Base-by-base conservation (phyloP, 495 filamentous ascomycete species). In the Xylaria cubensis region DNA sequence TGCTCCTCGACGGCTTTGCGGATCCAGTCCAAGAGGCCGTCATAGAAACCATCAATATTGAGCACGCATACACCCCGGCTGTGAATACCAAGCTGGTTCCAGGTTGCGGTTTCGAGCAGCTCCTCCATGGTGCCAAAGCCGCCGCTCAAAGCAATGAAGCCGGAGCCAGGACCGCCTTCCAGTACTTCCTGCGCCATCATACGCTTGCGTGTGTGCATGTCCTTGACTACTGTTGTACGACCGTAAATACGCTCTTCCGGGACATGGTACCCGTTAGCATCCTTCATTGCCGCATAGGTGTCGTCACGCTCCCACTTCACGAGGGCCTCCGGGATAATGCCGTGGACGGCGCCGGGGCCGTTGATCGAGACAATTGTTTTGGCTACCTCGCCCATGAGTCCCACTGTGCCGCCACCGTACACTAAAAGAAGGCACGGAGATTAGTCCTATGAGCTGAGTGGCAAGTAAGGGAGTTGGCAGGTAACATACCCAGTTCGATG, bases 71-170 rank as follows among this genome's bases (percentile, higher is more conserved):
- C 88, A 0, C 92, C 93, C 71, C 88, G 87, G 69, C 86, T 87
- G 80, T 99, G 96, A 72, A 99, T 99, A 0, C 97, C 96, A 69
- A 99, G 81, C 82, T 98, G 96, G 81, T 98, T 98, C 96, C 96
- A 99, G 15, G 96, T 98, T 41, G 91, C 92, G 68, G 97, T 92
- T 87, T 99, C 96, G 84, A 98, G 95, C 67, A 98, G 84, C 85
- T 99, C 96, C 83, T 99, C 96, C 78, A 98, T 86, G 8, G 97
- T 98, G 13, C 96, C 96, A 81, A 94, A 98, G 0, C 96, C 96
- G 24, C 96, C 96, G 64, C 88, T 90, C 76, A 99, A 82, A 32
- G 95, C 93, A 29, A 98, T 88, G 85, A 99, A 99, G 10, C 97
- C 97, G 70, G 89, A 90, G 3, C 94, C 94, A 0, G 89, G 88